phyloP scores from a whole-genome alignment of 208 protist genomes.

The Leishmania guyanensis region DNA sequence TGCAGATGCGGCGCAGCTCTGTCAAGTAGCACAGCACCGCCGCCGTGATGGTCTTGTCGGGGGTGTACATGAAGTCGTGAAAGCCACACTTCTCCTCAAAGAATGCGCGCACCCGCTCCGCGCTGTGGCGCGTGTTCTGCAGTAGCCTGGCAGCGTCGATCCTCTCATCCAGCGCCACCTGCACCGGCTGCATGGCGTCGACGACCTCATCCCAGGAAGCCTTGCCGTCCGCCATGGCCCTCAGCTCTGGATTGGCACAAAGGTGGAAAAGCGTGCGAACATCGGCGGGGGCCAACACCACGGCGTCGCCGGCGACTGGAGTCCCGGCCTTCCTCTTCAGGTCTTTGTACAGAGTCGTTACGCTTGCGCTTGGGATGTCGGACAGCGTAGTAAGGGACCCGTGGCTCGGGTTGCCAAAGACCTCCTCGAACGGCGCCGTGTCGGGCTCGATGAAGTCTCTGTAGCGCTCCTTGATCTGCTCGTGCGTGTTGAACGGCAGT shows the following conservation, averaged over 20 bases:
- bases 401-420: conserved; percentile 72
- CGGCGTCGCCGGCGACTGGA: conserved; percentile 39
- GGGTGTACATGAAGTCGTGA: conserved; percentile 86
- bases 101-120: conserved; percentile 73
- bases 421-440: conserved; percentile 54
- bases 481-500: conserved; percentile 87
- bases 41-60: conserved; percentile 85
- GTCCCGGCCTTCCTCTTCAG: conserved; percentile 53
- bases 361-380: conserved; percentile 61
- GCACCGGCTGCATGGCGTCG: conserved; percentile 44
- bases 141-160: conserved; percentile 83
- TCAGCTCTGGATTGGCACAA: conserved; percentile 47
- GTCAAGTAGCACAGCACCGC: conserved; percentile 77
- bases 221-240: conserved; percentile 33
- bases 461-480: conserved; percentile 89
- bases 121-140: conserved; percentile 77
- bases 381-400: conserved; percentile 65
- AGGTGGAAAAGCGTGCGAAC: conserved; percentile 82
- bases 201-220: conserved; percentile 72
- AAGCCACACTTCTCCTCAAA: conserved; percentile 92
- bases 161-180: conserved; percentile 66
- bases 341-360: conserved; percentile 52
- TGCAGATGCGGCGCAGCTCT: conserved; percentile 72
- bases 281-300: conserved; percentile 57
- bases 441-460: conserved; percentile 84